Percentiles rank a stretch among this genome's conserved stretches.
phyloP scores from a whole-genome alignment of 2,329 filamentous ascomycete species.

The Cordyceps javanica region DNA sequence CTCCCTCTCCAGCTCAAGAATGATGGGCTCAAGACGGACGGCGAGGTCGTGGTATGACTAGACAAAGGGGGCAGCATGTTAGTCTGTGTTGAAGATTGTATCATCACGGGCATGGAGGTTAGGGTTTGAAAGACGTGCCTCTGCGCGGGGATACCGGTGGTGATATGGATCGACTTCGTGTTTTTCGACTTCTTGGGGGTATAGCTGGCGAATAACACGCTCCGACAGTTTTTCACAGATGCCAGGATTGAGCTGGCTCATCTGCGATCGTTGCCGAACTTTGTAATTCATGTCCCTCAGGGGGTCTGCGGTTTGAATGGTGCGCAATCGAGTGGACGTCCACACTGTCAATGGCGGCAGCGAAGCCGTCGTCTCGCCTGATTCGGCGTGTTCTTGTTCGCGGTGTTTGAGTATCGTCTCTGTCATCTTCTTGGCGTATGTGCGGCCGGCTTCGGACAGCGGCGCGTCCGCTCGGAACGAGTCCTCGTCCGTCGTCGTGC shows the following conservation, averaged over 20 bases:
- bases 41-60: constrained; percentile 97
- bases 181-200: constrained; percentile 86
- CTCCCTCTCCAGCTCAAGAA: constrained; percentile 92
- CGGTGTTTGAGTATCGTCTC: constrained; percentile 78
- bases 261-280: constrained; percentile 85
- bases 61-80: constrained; percentile 8
- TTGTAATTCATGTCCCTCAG: constrained; percentile 76
- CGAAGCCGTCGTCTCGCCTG: constrained; percentile 62
- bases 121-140: constrained; percentile 47
- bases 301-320: constrained; percentile 80
- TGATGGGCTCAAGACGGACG: constrained; percentile 96
- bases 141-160: constrained; percentile 88
- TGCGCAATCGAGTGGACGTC: constrained; percentile 88
- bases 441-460: constrained; percentile 70
- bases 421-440: constrained; percentile 81
- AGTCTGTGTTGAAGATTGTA: background rate
- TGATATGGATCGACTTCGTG: constrained; percentile 95
- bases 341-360: constrained; percentile 82
- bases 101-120: too few relatives aligned
- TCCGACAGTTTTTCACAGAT: constrained; percentile 94
- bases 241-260: constrained; percentile 95
- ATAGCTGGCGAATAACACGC: constrained; percentile 69
- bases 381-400: constrained; percentile 67
- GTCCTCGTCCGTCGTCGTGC: constrained; percentile 79
- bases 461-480: constrained; percentile 88